Evolutionary conservation across 148 eudicot species (phyloP), one percentile per base, ranked within the genome.

Genomic region (Spergularia marina): DNA sequence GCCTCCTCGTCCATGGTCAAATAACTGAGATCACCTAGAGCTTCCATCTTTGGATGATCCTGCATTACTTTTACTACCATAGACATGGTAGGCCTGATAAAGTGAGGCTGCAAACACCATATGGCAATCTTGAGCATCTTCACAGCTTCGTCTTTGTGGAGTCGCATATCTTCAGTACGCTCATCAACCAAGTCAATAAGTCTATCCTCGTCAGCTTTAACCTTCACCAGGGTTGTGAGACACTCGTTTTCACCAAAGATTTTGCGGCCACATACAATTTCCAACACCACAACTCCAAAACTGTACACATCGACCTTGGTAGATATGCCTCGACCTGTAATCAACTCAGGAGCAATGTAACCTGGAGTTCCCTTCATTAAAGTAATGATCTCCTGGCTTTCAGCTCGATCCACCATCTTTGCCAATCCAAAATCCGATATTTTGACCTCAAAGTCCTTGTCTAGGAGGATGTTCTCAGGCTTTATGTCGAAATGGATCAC

Each of bases 231-330:
- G 41, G 65, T 60, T 7, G 14, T 66, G 4, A 78, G 71, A 2
- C 64, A 59, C 2, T 65, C 66, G 18, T 12, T 10, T n/a, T 56
- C 49, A 17, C 53, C 76, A 41, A 75, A 63, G 47, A 64, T 70
- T 40, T 13, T 70, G 9, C 76, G 63, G 2, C 76, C 83, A 65
- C 72, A 77, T 47, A 82, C 49, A 12, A 70, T 82, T 52, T 77
- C 84, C 21, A 82, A 51, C 2, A 74, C 53, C 36, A 82, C 68
- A 57, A 82, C 68, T 6, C 81, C 84, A 44, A 78, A 82, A 57
- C 84, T 78, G 61, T 62, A 82, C n/a, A 82, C 81, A 70, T 82
- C 81, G 0, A 54, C 81, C 36, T 82, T 74, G 5, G 53, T 71
- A 44, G 84, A 73, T 21, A 78, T 82, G 16, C 30, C 34, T 34